These are phyloP conservation scores for Crepidotus variabilis DNA, from an alignment of 768 basidiomycete genomes.

Conservation along the genomic window DNA sequence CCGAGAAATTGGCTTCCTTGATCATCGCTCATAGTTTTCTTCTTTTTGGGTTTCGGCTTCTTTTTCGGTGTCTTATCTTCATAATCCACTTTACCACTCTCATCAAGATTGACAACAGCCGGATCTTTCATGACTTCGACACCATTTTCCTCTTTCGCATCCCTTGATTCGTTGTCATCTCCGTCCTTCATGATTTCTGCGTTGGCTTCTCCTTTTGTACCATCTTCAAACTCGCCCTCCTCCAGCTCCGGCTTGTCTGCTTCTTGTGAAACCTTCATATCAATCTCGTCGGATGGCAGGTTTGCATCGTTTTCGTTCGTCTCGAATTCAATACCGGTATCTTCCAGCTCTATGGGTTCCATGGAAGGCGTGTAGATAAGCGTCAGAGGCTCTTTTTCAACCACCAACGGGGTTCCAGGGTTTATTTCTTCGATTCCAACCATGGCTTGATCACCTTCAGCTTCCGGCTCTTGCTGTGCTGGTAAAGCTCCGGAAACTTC, in stretches of 20 bases:
- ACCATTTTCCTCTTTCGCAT: background rate
- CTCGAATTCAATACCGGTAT: background rate
- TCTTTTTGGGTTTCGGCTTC: conserved; percentile 30
- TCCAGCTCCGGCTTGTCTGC: conserved; percentile 4
- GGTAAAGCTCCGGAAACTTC: too few species aligned
- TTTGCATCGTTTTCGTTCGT: background rate
- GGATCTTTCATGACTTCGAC: background rate
- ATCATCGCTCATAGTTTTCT: conserved; percentile 30
- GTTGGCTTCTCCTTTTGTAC: background rate
- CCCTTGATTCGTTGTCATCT: background rate
- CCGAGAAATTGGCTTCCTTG: conserved; percentile 52
- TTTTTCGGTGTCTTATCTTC: conserved; percentile 15
- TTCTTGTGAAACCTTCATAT: background rate
- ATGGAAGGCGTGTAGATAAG: background rate
- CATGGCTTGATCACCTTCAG: conserved; percentile 1
- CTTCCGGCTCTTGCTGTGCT: background rate
- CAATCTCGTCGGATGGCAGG: background rate
- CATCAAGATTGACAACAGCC: background rate
- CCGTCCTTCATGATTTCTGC: background rate
- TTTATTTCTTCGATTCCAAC: conserved; percentile 1
- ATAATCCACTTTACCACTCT: background rate
- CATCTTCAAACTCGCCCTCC: background rate
- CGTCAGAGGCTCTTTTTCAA: background rate
- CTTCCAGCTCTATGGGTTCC: conserved; percentile 1
- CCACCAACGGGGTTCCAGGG: background rate